phyloP scores from a whole-genome alignment of 305 asterid genomes.

The Rubia balearica region DNA sequence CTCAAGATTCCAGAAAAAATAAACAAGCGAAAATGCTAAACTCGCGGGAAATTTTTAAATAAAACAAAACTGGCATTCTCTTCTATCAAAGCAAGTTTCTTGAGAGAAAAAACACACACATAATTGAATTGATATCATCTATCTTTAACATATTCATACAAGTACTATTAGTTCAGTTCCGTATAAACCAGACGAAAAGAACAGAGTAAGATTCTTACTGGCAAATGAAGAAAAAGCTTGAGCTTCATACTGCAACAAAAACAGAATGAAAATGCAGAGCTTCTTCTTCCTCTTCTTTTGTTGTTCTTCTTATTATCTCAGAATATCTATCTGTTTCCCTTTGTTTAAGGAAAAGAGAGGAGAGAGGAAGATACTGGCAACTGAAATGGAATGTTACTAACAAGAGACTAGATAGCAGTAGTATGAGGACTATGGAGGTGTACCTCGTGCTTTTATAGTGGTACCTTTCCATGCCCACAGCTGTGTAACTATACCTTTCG shows the following conservation, averaged over 20 bases:
- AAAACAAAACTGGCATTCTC: background rate
- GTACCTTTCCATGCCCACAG: background rate
- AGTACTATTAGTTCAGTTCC: no score
- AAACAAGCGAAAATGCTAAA: background rate
- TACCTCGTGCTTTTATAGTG: background rate
- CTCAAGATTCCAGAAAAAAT: background rate
- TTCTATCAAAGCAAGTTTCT: background rate
- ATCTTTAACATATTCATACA: no score
- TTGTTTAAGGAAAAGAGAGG: background rate
- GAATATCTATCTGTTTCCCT: background rate
- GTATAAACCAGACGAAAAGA: no score
- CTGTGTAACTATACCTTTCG: background rate
- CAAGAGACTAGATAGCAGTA: background rate
- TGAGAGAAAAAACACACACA: background rate
- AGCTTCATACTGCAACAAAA: background rate
- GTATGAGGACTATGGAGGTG: background rate
- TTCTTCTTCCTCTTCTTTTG: background rate
- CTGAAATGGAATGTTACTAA: background rate
- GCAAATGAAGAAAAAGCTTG: background rate
- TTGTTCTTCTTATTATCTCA: background rate
- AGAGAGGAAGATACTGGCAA: background rate
- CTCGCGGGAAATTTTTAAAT: background rate
- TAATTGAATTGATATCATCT: no score
- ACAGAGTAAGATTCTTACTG: background rate
- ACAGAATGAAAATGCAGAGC: background rate